Percentiles rank a stretch among this genome's conserved stretches.
These are phyloP conservation scores for Eugenia klotzschiana DNA, from an alignment of 441 rosid species.

Conservation along the genomic window DNA sequence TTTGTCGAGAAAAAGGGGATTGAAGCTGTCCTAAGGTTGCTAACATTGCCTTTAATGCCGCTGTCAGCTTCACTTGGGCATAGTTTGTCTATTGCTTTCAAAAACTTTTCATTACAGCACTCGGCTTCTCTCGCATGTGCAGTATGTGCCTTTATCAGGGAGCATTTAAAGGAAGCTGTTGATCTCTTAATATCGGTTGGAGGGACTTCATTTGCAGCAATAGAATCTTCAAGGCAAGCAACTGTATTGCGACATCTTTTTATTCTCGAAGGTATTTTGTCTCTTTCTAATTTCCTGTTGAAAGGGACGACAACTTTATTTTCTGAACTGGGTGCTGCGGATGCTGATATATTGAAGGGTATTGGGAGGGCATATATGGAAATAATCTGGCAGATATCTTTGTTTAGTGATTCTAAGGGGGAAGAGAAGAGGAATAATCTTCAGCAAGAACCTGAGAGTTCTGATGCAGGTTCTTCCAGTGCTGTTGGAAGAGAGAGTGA, in stretches of 20 bases:
- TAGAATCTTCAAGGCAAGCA: slow-evolving; percentile 42
- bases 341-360: slow-evolving; percentile 86
- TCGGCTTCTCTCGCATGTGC: slow-evolving; percentile 71
- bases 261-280: slow-evolving; percentile 66
- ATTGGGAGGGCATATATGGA: slow-evolving; percentile 66
- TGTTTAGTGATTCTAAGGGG: slow-evolving; percentile 56
- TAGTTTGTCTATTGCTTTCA: slow-evolving; percentile 71
- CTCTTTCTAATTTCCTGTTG: slow-evolving; percentile 71
- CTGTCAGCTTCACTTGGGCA: slow-evolving; percentile 70
- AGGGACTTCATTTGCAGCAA: slow-evolving; percentile 47
- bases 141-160: slow-evolving; percentile 66
- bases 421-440: slow-evolving; percentile 45
- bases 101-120: slow-evolving; percentile 87
- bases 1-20: slow-evolving; percentile 94
- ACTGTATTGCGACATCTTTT: slow-evolving; percentile 58
- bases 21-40: slow-evolving; percentile 67
- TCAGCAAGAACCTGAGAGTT: slow-evolving; percentile 46
- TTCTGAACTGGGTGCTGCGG: slow-evolving; percentile 74
- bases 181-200: slow-evolving; percentile 40
- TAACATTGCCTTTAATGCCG: slow-evolving; percentile 75
- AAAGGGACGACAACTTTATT: slow-evolving; percentile 65
- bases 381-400: slow-evolving; percentile 77
- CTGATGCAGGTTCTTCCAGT: slow-evolving; percentile 47
- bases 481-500: slow-evolving; percentile 74
- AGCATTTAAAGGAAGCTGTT: slow-evolving; percentile 53